phyloP scores from a whole-genome alignment of 2,329 filamentous ascomycete genomes.

The Cercospora janseana region DNA sequence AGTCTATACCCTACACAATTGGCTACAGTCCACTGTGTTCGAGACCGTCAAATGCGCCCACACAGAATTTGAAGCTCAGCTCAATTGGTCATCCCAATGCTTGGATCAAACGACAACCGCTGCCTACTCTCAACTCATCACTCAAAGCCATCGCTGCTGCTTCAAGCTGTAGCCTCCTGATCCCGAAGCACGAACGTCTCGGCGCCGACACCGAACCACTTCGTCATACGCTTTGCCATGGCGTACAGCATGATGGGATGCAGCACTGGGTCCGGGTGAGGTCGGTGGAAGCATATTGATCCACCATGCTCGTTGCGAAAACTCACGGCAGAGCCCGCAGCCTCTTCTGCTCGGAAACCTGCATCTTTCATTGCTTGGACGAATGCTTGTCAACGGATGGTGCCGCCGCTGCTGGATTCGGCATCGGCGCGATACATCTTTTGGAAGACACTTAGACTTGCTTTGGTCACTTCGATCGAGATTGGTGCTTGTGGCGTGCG shows the following conservation, averaged over 20 bases:
- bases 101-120: too few relatives aligned
- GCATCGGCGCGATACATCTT: slow-evolving; percentile 5
- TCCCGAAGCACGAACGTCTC: slow-evolving; percentile 13
- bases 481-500: background rate
- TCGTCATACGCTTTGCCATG: slow-evolving; percentile 14
- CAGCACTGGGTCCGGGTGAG: slow-evolving; percentile 17
- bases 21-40: too few relatives aligned
- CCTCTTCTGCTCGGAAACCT: slow-evolving; percentile 2
- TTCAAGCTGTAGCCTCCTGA: background rate
- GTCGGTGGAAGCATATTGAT: slow-evolving; percentile 16
- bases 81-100: too few relatives aligned
- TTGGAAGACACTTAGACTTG: background rate
- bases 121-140: too few relatives aligned
- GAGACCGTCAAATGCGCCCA: too few relatives aligned
- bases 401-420: background rate
- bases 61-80: too few relatives aligned
- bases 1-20: too few relatives aligned
- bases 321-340: slow-evolving; percentile 9
- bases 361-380: slow-evolving; percentile 16
- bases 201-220: slow-evolving; percentile 18
- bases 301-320: slow-evolving; percentile 6
- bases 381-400: slow-evolving; percentile 14
- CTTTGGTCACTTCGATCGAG: background rate
- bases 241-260: slow-evolving; percentile 18
- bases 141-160: background rate